phyloP scores from a whole-genome alignment of 2,329 filamentous ascomycete species.

The Alternaria novae-zelandiae region DNA sequence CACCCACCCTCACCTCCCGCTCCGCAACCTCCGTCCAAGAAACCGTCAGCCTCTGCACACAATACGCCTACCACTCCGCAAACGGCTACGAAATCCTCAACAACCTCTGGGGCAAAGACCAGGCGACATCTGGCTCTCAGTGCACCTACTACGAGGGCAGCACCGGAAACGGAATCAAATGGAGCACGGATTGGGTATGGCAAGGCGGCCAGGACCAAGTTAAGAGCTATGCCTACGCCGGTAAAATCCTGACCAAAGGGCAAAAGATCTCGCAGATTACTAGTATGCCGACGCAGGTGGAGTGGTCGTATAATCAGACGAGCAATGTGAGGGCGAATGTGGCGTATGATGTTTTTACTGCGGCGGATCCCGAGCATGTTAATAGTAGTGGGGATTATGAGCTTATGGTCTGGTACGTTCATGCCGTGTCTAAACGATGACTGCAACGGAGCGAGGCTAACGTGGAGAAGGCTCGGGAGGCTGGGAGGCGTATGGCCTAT shows the following conservation, averaged over 20 bases:
- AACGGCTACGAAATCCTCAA: not conserved
- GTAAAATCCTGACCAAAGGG: not conserved
- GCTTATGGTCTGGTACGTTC: not conserved
- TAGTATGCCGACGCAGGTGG: not conserved
- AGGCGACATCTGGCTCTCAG: accelerated
- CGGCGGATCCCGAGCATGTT: not conserved
- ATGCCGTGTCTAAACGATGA: too few relatives aligned
- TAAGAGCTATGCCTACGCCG: not conserved
- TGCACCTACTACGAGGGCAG: not conserved
- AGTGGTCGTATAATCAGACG: not conserved
- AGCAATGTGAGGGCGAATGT: not conserved
- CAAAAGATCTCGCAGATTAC: not conserved
- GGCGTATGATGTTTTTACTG: not conserved
- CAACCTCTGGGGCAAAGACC: not conserved
- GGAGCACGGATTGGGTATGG: not conserved
- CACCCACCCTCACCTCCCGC: not conserved
- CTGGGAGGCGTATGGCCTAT: not conserved
- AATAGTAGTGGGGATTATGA: not conserved
- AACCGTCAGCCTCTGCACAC: not conserved
- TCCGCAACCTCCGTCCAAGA: not conserved
- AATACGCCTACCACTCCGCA: not conserved
- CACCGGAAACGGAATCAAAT: not conserved
- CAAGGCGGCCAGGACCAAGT: not conserved
- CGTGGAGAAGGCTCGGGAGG: not conserved
- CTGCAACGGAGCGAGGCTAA: too few relatives aligned